These are phyloP conservation scores for Sesbania bispinosa DNA, from an alignment of 306 rosid genomes.

Conservation along the genomic window DNA sequence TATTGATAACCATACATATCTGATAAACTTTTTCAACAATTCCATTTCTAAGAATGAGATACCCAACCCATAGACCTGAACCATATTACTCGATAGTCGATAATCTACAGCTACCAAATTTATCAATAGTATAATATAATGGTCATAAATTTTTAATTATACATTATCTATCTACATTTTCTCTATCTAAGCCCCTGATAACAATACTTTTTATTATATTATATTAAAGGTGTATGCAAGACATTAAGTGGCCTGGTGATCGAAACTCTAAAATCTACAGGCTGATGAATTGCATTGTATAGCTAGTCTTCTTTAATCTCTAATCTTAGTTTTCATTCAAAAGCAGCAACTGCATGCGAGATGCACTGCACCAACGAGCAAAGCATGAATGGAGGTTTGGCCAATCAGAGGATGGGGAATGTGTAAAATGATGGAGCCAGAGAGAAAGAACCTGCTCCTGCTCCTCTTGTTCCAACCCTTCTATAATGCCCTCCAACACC, in stretches of 20 bases:
- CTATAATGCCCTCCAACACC: slow-evolving; percentile 53
- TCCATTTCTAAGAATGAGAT: too few species aligned
- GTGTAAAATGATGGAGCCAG: slow-evolving; percentile 84
- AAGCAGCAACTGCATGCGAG: slow-evolving; percentile 53
- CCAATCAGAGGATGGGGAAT: slow-evolving; percentile 65
- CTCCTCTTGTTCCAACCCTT: slow-evolving; percentile 40
- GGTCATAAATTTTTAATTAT: too few species aligned
- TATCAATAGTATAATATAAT: too few species aligned
- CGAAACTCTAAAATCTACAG: neutral
- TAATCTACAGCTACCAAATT: too few species aligned
- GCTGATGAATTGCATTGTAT: neutral
- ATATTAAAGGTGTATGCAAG: neutral
- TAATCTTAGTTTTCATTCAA: slow-evolving; percentile 1
- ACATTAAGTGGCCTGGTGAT: neutral
- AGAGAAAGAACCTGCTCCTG: slow-evolving; percentile 65
- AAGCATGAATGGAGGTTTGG: slow-evolving; percentile 71
- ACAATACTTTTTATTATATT: neutral
- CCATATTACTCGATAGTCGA: too few species aligned
- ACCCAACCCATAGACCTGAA: too few species aligned
- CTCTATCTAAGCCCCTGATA: neutral
- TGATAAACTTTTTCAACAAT: too few species aligned
- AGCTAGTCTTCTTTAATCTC: neutral
- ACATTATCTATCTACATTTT: neutral
- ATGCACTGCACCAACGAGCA: slow-evolving; percentile 59
- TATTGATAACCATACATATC: too few species aligned